Evolutionary conservation across 176 grass and related monocot species (phyloP).

Genomic region (Eremochloa ophiuroides): DNA sequence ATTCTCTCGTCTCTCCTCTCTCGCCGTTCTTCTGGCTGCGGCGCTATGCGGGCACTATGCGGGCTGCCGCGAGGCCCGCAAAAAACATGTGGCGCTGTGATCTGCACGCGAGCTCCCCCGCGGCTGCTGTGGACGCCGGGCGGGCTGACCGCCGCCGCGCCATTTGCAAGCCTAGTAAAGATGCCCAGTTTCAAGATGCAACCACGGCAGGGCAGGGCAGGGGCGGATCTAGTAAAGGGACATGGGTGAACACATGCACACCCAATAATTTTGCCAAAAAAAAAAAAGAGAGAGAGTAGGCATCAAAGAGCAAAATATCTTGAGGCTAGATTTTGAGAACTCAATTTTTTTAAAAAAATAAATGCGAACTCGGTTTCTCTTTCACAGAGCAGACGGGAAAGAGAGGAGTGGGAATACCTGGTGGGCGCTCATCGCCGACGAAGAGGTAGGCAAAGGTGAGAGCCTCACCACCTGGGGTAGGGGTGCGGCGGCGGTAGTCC

Average conservation of each 20-base stretch:
- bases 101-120: no score
- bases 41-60: no score
- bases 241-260: neutral
- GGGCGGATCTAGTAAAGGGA: neutral
- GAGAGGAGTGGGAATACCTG: neutral
- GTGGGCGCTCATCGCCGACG: neutral
- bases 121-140: no score
- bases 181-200: constrained; percentile 23
- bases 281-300: neutral
- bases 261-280: neutral
- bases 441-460: neutral
- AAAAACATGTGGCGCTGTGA: no score
- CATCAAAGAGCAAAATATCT: neutral
- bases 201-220: constrained; percentile 23
- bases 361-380: no score
- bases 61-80: no score
- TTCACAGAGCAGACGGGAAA: neutral
- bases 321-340: neutral
- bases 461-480: neutral
- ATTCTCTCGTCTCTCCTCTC: no score
- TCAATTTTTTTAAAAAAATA: no score
- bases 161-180: no score
- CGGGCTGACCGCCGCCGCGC: no score
- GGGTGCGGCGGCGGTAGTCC: no score
- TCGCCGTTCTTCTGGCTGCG: no score